Evolutionary conservation across 805 yeast species (phyloP).

Genomic region (Candida methanosorbosa): DNA sequence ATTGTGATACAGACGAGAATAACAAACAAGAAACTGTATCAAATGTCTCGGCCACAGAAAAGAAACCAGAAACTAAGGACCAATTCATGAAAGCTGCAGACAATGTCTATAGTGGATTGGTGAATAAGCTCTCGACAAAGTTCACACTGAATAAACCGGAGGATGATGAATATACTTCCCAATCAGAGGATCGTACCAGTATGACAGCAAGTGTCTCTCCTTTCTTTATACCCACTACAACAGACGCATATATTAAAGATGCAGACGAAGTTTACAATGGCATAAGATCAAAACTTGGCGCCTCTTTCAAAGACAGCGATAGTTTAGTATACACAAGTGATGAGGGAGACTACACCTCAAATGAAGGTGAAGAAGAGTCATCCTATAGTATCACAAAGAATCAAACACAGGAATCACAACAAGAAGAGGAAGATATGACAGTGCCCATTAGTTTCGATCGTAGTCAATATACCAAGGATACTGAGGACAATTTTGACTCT

Average conservation of each 20-base stretch:
- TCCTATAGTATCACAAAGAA: too few species aligned
- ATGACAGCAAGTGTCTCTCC: too few species aligned
- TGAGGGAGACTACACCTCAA: too few species aligned
- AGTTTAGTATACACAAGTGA: too few species aligned
- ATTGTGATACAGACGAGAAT: slow-evolving; percentile 4
- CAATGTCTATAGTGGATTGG: slow-evolving; percentile 10
- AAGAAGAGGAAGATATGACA: too few species aligned
- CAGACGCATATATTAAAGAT: not conserved
- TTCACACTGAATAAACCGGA: not conserved
- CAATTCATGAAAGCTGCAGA: slow-evolving; percentile 13
- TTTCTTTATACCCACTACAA: not conserved
- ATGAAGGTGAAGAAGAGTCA: too few species aligned
- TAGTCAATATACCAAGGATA: too few species aligned
- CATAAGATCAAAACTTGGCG: not conserved
- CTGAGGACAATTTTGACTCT: too few species aligned
- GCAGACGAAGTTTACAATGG: not conserved
- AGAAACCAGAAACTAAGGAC: not conserved
- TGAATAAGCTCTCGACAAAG: slow-evolving; percentile 4
- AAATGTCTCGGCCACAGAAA: too few species aligned
- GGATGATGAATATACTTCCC: slow-evolving; percentile 16
- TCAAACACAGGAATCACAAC: too few species aligned
- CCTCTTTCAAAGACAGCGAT: too few species aligned
- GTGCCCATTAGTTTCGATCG: too few species aligned
- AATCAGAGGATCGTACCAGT: slow-evolving; percentile 13
- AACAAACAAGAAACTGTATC: not conserved